Conservation (phyloP, 495 filamentous ascomycete species). For the Penicillium diatomitis region DNA sequence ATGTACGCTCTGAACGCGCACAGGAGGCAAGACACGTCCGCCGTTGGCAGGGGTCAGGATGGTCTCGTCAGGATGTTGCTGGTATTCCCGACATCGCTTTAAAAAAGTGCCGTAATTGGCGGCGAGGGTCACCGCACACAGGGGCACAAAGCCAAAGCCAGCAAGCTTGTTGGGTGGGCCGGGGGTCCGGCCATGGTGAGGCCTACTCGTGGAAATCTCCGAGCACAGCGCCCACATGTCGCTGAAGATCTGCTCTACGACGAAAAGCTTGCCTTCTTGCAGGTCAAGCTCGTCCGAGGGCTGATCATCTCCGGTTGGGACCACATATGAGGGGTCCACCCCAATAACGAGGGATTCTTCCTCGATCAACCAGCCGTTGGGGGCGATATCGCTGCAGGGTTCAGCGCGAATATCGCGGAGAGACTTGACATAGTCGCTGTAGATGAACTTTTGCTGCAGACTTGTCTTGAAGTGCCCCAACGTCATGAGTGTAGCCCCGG, state of each 20-base stretch:
- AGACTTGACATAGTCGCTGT: not conserved
- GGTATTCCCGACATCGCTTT: not conserved
- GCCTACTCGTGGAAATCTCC: not conserved
- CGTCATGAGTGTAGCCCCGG: too few species aligned
- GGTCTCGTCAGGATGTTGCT: not conserved
- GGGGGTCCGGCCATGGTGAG: not conserved
- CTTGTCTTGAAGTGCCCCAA: too few species aligned
- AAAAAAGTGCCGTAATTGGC: not conserved
- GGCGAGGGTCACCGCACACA: not conserved
- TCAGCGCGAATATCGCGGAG: not conserved
- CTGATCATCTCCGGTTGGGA: not conserved
- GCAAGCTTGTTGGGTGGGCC: not conserved
- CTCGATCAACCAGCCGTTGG: not conserved
- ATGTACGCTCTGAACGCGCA: not conserved
- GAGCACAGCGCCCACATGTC: not conserved
- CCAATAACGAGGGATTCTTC: not conserved
- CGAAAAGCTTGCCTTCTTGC: not conserved
- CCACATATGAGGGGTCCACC: not conserved
- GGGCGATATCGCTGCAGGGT: not conserved
- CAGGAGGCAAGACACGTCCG: not conserved
- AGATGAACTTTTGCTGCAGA: not conserved
- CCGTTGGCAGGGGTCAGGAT: not conserved
- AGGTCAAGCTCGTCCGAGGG: not conserved
- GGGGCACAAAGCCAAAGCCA: not conserved
- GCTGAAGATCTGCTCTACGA: not conserved